Conservation (phyloP, 1,284 basidiomycete species). For the Singerocomus inundabilis region DNA sequence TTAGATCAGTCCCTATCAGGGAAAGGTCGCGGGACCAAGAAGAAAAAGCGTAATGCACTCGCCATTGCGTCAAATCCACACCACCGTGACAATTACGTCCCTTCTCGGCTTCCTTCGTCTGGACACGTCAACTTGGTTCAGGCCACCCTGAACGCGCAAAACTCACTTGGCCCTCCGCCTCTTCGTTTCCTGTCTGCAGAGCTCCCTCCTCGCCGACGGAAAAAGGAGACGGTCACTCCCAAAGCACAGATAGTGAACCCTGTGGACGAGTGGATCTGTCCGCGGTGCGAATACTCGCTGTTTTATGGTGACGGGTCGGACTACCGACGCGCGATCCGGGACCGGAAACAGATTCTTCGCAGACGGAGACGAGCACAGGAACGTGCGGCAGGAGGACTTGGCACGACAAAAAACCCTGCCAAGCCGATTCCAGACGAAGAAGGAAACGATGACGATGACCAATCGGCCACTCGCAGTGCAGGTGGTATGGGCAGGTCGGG, state of each 20-base stretch:
- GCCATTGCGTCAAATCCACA: conserved; percentile 90
- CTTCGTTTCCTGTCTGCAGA: conserved; percentile 67
- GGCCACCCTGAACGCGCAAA: conserved; percentile 42
- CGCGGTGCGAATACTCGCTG: conserved; percentile 82
- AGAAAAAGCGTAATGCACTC: conserved; percentile 84
- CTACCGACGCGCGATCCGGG: conserved; percentile 64
- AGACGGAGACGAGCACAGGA: conserved; percentile 74
- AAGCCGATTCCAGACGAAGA: conserved; percentile 36
- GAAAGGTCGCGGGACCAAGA: conserved; percentile 57
- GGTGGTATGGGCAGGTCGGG: conserved; percentile 23
- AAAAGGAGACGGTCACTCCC: conserved; percentile 27
- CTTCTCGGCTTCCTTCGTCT: conserved; percentile 70
- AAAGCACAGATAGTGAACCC: conserved; percentile 52
- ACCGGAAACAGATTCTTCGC: conserved; percentile 75
- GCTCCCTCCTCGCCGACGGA: conserved; percentile 51
- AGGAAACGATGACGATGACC: conserved; percentile 39
- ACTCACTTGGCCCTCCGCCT: conserved; percentile 55
- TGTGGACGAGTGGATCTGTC: conserved; percentile 85
- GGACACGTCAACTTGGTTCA: conserved; percentile 41
- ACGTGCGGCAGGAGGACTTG: conserved; percentile 56
- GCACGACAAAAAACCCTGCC: conserved; percentile 28
- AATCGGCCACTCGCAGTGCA: conserved; percentile 5
- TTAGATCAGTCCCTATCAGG: conserved; percentile 38
- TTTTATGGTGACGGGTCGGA: conserved; percentile 76
- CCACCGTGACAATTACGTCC: conserved; percentile 84